phyloP scores from a whole-genome alignment of 306 rosid species.

The Bauhinia variegata region DNA sequence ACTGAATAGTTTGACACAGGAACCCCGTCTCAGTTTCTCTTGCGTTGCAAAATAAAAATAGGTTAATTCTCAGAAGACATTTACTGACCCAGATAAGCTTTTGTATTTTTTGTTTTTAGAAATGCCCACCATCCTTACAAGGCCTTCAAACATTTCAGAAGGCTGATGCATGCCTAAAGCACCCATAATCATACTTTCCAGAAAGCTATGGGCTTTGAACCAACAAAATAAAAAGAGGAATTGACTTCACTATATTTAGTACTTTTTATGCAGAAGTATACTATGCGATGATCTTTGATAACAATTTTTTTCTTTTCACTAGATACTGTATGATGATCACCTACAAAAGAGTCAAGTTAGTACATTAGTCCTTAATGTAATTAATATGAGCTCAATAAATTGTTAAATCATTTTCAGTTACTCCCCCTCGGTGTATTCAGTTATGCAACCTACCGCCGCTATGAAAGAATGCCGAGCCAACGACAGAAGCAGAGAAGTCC shows the following conservation, averaged over 20 bases:
- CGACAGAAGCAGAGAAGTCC: constrained; percentile 8
- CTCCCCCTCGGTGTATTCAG: background rate
- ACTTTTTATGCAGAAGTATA: background rate
- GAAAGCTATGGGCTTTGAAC: constrained; percentile 82
- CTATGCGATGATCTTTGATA: background rate
- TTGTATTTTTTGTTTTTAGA: constrained; percentile 74
- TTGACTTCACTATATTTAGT: constrained; percentile 10
- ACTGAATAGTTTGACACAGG: constrained; percentile 70
- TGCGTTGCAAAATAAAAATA: background rate
- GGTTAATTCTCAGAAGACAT: too few species aligned
- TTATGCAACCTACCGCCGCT: background rate
- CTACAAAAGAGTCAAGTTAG: too few species aligned
- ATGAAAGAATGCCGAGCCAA: constrained; percentile 15
- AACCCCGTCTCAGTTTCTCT: constrained; percentile 29
- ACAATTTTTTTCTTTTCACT: background rate
- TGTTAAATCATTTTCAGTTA: too few species aligned
- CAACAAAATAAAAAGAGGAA: constrained; percentile 2
- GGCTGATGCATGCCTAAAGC: constrained; percentile 92
- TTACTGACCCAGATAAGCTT: constrained; percentile 84
- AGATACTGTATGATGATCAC: background rate
- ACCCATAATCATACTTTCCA: constrained; percentile 93
- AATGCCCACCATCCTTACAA: constrained; percentile 91
- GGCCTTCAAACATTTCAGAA: constrained; percentile 89
- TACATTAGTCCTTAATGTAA: too few species aligned
- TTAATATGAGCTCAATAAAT: too few species aligned